Base-by-base conservation (phyloP, 352 stramenopile genomes). In the Elongisporangium undulatum region DNA sequence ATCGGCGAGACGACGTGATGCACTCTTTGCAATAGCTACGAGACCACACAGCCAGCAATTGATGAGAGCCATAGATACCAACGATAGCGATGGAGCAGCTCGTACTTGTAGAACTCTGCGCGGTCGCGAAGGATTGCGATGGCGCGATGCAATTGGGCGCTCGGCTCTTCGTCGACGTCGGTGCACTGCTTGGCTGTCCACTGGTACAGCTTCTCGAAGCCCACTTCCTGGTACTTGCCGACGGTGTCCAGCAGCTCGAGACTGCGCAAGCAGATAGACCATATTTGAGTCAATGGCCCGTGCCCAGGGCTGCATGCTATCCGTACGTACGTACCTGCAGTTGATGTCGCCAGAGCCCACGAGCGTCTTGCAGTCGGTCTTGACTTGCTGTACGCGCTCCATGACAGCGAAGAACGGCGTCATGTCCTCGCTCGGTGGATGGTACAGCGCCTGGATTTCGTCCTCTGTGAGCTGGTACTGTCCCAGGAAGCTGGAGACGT, bases 241-340 rank as follows among this genome's bases (percentile, higher is more conserved):
- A 97, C 74, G 0, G 75, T 59, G 38, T 98, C 89, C 26, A 98
- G 66, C 26, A 97, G 79, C 71, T 97, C 91, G 51, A 97, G 66
- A 54, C 83, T 89, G 34, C 19, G 16, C 21, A 9, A 24, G 6
- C 2, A 64, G 4, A 20, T 29, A 21, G 58, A 10, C 55, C 23
- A 16, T 23, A 29, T 23, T 56, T 9, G 19, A 64, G 19, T 22
- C 15, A 58, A n/a, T 22, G 16, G 29, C 29, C 15, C 51, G 0
- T 5, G 55, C 16, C 20, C 15, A 49, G 45, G 6, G 23, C 19
- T 20, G 34, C 23, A 50, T 22, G 5, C 5, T 55, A 21, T 2
- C 13, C 15, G 7, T 55, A 12, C 38, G 16, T 8, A 59, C 66
- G 20, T 45, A 81, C 61, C 61, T 77, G 67, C 80, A 87, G 50